Base-by-base conservation (phyloP, 768 basidiomycete species). In the Phaeotremella fagi region DNA sequence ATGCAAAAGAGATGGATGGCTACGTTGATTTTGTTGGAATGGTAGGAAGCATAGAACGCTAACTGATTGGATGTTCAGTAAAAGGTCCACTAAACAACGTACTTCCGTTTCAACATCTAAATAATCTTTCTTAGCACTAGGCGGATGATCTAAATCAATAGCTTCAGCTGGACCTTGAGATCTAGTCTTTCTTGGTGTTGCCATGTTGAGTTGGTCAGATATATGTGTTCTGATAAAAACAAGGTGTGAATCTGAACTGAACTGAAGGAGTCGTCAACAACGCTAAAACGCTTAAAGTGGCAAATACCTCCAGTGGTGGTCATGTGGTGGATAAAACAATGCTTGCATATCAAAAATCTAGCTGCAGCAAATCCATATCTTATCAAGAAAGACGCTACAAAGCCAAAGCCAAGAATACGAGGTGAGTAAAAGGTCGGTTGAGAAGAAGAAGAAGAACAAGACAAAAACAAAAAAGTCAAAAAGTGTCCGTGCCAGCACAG, bases 41-140 rank as follows among this genome's bases (percentile, higher is more conserved):
- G 91, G 75, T 95, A 95, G 46, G 90, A 85, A 18, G 89, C 90
- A 72, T 97, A 97, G 79, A 94, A 94, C 23, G 85, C 79, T 68
- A 97, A 80, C 90, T 95, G 56, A 22, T 25, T 5, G 20, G 18
- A 45, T 18, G 33, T 28, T 16, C 27, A 2, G 22, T 18, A 35
- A 28, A 12, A 11, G 44, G 1, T 3, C 15, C 27, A 26, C 26
- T 12, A n/a, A 47, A 9, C 23, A 15, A 37, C 63, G 24, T 16
- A 69, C 67, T 60, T 69, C 63, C 23, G 52, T 51, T 42, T 65
- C 64, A 0, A 68, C 52, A 23, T 64, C 56, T 4, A 60, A 26
- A 42, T 54, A 47, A 6, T 20, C 20, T 41, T 41, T 41, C 12
- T 14, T 7, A 11, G 12, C 38, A 6, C 20, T 18, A 14, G 35